Evolutionary conservation across 768 basidiomycete genomes (phyloP), one percentile per base, ranked within the genome.

Genomic region (Scleroderma citrinum): DNA sequence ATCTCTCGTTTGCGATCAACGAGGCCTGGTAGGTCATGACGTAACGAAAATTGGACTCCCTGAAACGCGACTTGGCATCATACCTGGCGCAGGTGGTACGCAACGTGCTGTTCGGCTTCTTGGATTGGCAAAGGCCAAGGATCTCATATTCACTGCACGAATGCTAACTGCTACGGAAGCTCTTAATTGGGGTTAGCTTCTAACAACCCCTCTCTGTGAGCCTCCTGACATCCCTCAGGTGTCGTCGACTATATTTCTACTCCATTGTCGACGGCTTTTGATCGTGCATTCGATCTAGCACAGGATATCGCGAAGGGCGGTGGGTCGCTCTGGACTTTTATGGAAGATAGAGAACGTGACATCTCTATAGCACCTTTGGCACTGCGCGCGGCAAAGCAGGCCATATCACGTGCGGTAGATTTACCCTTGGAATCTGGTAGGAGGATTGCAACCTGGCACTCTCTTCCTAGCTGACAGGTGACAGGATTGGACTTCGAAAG

Each of bases 401-500:
- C 89, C 8, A 83, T 94, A 43, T 85, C 86, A 13, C 77, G 85
- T 21, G 87, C 91, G 17, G 74, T 76, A n/a, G 85, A 91, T 57
- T 71, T 92, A 13, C 71, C 85, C 3, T 70, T 94, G 7, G 91
- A 93, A 67, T 76, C 82, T 49, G 89, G 88, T 80, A 52, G 52
- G 63, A 56, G 11, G 12, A 32, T 6, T 26, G 13, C 20, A 17
- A 38, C 20, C 10, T 17, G 23, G 24, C 47, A 23, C 32, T 13
- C 16, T 38, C 6, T 12, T 45, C 24, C 36, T 44, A 7, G 8
- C 55, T 59, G 37, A 49, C 29, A 6, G 5, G 2, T 36, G 42
- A 29, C 53, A 82, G 91, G 90, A n/a, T 76, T 97, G n/a, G 90
- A 94, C 63, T 89, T 94, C 53, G 93, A 96, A 65, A 76, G 87